Evolutionary conservation across 148 eudicot species (phyloP).

Genomic region (Heliosperma pusillum): DNA sequence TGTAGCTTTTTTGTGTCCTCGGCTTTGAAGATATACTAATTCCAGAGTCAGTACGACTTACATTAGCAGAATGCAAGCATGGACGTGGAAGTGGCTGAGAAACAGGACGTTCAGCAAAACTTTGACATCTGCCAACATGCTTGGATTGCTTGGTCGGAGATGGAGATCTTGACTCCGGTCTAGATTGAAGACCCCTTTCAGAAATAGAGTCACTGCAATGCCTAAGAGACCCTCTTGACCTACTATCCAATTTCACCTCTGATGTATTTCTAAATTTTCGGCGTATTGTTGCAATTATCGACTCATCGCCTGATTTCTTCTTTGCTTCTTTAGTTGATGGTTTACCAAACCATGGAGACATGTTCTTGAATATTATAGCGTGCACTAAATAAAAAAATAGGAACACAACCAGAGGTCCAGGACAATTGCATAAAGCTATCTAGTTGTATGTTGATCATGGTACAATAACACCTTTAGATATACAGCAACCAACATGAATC

Average conservation of each 20-base stretch:
- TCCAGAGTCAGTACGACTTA: slow-evolving; percentile 74
- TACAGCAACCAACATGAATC: slow-evolving; percentile 5
- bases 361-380: slow-evolving; percentile 27
- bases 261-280: slow-evolving; percentile 57
- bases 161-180: slow-evolving; percentile 66
- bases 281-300: slow-evolving; percentile 60
- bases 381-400: not conserved
- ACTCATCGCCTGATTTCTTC: slow-evolving; percentile 69
- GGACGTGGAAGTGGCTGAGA: slow-evolving; percentile 95
- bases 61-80: slow-evolving; percentile 43
- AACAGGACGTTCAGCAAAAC: slow-evolving; percentile 75
- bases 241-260: slow-evolving; percentile 57
- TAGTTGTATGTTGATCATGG: slow-evolving; percentile 5
- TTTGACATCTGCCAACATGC: slow-evolving; percentile 82
- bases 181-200: slow-evolving; percentile 62
- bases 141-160: slow-evolving; percentile 67
- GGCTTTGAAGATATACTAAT: slow-evolving; percentile 57
- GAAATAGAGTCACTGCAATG: slow-evolving; percentile 61
- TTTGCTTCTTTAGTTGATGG: slow-evolving; percentile 84
- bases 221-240: slow-evolving; percentile 68
- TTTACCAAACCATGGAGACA: slow-evolving; percentile 93
- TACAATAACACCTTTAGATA: not conserved
- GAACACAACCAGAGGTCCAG: not conserved
- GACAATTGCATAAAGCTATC: slow-evolving; percentile 15
- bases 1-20: slow-evolving; percentile 52